Evolutionary conservation across 768 basidiomycete species (phyloP), one percentile per base, ranked within the genome.

Genomic region (Pisolithus orientalis): DNA sequence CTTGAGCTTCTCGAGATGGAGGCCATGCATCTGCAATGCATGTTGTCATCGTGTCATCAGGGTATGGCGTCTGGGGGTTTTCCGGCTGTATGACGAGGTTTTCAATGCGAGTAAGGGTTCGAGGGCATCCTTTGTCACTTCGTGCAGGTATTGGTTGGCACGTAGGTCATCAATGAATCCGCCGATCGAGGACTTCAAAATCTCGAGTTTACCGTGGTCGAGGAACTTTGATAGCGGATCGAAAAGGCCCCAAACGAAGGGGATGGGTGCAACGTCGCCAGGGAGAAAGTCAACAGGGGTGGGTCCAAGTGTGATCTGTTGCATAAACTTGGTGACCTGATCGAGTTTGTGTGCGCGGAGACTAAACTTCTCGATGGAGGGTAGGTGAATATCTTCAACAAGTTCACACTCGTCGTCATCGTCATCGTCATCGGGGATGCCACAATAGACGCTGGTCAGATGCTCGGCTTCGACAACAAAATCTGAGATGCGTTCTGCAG

Each of bases 11-110:
- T 53, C 29, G 32, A 53, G 42, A 6, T 37, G 45, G 45, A 4
- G 40, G 52, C 52, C 48, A 56, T 2, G 39, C 38, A 17, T 48
- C 27, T 27, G 45, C 49, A 10, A 56, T 37, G 10, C n/a, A 8
- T n/a, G 10, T 39, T 21, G 21, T 44, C 27, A 24, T 45, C 9
- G 31, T 29, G 27, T 56, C 55, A 44, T 50, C 32, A 10, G 47
- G 25, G 6, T 6, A 10, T 6, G 43, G 39, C 39, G 40, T 48
- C 7, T 40, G 42, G 17, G 39, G 39, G 43, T 45, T 39, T 34
- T 45, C 50, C 27, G 51, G 50, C 9, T 9, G 29, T 13, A 49
- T 7, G 27, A 44, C 31, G 42, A 52, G 47, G 44, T 52, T 52
- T 27, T 40, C 43, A 55, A 55, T 28, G 8, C 9, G 34, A 55